These are phyloP conservation scores for Fusarium fracticaudum DNA, from an alignment of 2,329 filamentous ascomycete species.

Conservation along the genomic window DNA sequence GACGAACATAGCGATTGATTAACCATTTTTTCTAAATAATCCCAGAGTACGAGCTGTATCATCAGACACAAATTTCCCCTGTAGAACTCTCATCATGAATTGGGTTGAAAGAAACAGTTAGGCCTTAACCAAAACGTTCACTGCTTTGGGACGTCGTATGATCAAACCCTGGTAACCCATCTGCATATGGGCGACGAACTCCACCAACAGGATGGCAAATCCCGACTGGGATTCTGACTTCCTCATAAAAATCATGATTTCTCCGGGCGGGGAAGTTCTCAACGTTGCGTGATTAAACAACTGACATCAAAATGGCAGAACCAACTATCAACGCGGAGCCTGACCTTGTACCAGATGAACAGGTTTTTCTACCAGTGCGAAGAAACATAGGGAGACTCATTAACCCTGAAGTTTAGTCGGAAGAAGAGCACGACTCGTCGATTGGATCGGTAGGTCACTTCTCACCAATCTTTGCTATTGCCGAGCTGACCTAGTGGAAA, in stretches of 20 bases:
- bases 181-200: neutral
- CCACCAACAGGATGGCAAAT: constrained; percentile 11
- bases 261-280: neutral
- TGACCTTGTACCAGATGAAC: constrained; percentile 5
- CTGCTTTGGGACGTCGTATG: neutral
- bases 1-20: neutral
- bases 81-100: neutral
- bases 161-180: neutral
- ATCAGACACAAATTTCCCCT: accelerated
- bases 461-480: accelerated
- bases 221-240: neutral
- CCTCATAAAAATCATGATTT: neutral
- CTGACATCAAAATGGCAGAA: neutral
- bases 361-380: neutral
- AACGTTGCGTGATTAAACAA: neutral
- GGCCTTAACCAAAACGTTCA: neutral
- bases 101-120: too few species aligned
- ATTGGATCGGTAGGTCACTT: neutral
- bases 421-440: neutral
- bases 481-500: neutral
- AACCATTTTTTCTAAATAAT: too few species aligned
- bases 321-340: neutral
- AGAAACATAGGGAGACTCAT: accelerated
- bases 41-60: neutral
- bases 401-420: neutral